Percentiles rank a stretch among this genome's conserved stretches.
Evolutionary conservation across 202 grass and related monocot species (phyloP).

Genomic region (Zizania palustris): DNA sequence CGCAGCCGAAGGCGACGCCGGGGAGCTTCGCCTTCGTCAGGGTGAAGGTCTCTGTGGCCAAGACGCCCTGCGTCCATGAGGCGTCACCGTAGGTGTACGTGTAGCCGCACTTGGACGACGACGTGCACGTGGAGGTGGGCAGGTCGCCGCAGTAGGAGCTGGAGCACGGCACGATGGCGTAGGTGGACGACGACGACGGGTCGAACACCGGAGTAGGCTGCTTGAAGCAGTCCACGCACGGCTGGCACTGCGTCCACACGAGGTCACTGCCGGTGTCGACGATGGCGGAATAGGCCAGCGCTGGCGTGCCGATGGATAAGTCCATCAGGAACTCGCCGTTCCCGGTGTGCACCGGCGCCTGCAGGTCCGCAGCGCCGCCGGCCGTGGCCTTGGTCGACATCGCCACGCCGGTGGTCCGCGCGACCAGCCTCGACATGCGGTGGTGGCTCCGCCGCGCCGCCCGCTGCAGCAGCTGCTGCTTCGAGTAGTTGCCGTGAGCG

Average conservation of each 20-base stretch:
- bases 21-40: slow-evolving; percentile 47
- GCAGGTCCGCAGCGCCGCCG: slow-evolving; percentile 22
- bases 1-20: slow-evolving; percentile 60
- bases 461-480: slow-evolving; percentile 62
- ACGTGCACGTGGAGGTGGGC: slow-evolving; percentile 48
- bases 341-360: slow-evolving; percentile 57
- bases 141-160: slow-evolving; percentile 52
- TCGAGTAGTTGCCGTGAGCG: slow-evolving; percentile 63
- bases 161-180: slow-evolving; percentile 48
- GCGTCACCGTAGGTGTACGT: slow-evolving; percentile 66
- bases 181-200: slow-evolving; percentile 65
- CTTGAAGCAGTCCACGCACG: slow-evolving; percentile 55
- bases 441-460: slow-evolving; percentile 64
- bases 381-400: slow-evolving; percentile 37
- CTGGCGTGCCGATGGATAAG: slow-evolving; percentile 64
- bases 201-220: slow-evolving; percentile 67
- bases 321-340: slow-evolving; percentile 79
- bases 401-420: slow-evolving; percentile 43
- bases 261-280: slow-evolving; percentile 73
- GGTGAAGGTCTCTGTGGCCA: slow-evolving; percentile 71
- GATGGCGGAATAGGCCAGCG: slow-evolving; percentile 59
- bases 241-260: slow-evolving; percentile 78
- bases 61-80: slow-evolving; percentile 60
- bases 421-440: slow-evolving; percentile 53
- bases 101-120: slow-evolving; percentile 45